Conservation (phyloP, 2,329 filamentous ascomycete genomes). For the Microcera coccophila region DNA sequence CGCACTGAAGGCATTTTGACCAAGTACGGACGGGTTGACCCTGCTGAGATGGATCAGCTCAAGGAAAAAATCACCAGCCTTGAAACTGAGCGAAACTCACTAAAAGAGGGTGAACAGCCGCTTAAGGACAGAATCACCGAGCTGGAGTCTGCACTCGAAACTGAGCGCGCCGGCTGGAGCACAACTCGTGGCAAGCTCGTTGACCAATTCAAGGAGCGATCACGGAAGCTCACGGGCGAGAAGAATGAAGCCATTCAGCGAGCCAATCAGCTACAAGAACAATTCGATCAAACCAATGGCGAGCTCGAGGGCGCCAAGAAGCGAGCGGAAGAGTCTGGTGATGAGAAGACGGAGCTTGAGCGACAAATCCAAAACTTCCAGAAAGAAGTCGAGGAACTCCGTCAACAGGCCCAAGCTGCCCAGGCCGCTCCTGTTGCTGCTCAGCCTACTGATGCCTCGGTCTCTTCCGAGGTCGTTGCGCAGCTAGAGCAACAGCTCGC, state of each 20-base stretch:
- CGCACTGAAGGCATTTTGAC: conserved; percentile 92
- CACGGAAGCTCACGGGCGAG: conserved; percentile 51
- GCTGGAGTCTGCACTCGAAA: conserved; percentile 49
- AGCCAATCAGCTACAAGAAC: conserved; percentile 49
- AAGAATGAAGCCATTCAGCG: conserved; percentile 51
- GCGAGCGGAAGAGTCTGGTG: conserved; percentile 29
- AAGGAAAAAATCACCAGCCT: conserved; percentile 70
- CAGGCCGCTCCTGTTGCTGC: conserved; percentile 36
- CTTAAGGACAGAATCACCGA: conserved; percentile 53
- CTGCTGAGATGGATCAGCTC: conserved; percentile 84
- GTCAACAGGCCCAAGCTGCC: conserved; percentile 31
- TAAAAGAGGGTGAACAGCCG: conserved; percentile 48
- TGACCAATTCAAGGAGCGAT: conserved; percentile 61
- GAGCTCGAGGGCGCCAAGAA: conserved; percentile 54
- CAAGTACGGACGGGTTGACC: conserved; percentile 93
- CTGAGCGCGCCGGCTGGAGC: conserved; percentile 53
- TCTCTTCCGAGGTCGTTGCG: conserved; percentile 44
- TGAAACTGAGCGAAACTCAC: conserved; percentile 59
- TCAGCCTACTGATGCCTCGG: conserved; percentile 34
- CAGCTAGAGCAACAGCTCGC: conserved; percentile 49
- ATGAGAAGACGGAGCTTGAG: conserved; percentile 37
- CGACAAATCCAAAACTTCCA: conserved; percentile 43
- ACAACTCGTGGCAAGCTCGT: conserved; percentile 51
- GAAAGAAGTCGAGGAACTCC: conserved; percentile 38
- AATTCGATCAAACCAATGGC: conserved; percentile 44